Base-by-base conservation (phyloP, 495 filamentous ascomycete species). In the Penicillium egyptiacum region DNA sequence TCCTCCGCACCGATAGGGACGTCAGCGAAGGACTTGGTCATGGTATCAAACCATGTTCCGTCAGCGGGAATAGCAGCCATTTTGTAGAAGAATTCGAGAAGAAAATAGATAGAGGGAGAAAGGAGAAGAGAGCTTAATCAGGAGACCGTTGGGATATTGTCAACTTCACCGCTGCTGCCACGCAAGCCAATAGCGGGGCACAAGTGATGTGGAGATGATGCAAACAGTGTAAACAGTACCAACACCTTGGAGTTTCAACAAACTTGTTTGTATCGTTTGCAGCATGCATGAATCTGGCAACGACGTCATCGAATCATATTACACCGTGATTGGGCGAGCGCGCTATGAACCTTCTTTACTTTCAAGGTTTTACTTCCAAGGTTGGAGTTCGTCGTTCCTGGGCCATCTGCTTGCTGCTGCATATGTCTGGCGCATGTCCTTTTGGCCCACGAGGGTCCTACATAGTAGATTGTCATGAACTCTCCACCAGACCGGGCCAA, bases 41-140 rank as follows among this genome's bases (percentile, higher is more conserved):
- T 76, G 59, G 85, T 89, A 64, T 94, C 83, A 74, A 97, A 86
- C 81, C 88, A 91, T 59, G 92, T 96, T 50, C 81, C 82, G 57
- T 85, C 88, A 12, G 82, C 70, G 49, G 87, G 87, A 51, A 72
- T 69, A 50, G 67, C 50, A 65, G 68, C 44, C 68, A 76, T 74
- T 23, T 55, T 39, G 16, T n/a, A 17, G 19, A 25, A 20, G 8
- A 56, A 61, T 30, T 37, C 43, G 50, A 31, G 37, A 42, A 42
- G 16, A 41, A 43, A 54, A 55, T 49, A 59, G 16, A n/a, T 20
- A 57, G 61, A 51, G 48, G 37, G 23, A 57, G 40, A 33, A 61
- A 30, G 41, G 41, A 33, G 40, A 44, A 17, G 53, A 49, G 23
- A 58, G 43, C 57, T 48, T 50, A 56, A 58, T 50, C 25, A 43